phyloP scores from a whole-genome alignment of 2,329 filamentous ascomycete species.

The Chrysoporthe cubensis region DNA sequence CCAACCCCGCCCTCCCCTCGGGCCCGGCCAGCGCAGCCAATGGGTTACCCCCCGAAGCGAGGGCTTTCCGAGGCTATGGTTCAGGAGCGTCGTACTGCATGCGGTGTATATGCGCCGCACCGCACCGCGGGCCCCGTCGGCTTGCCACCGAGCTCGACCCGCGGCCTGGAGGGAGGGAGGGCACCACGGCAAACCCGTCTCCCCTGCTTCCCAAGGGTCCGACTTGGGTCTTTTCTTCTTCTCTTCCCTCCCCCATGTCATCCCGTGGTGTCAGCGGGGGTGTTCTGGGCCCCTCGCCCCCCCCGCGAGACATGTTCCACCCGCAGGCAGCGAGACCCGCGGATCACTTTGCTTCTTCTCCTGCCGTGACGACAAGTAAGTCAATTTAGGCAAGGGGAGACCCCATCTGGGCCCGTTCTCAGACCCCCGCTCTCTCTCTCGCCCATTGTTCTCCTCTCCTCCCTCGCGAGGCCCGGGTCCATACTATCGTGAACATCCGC shows the following conservation, averaged over 20 bases:
- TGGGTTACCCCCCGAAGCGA: conserved; percentile 22
- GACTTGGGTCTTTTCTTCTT: background rate
- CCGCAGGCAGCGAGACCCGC: background rate
- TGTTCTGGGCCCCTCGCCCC: background rate
- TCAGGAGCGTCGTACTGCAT: conserved; percentile 20
- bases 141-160: too few species aligned
- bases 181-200: background rate
- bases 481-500: background rate
- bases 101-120: background rate
- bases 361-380: background rate
- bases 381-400: background rate
- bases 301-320: conserved; percentile 1
- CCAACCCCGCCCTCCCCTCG: background rate
- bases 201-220: background rate
- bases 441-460: too few species aligned
- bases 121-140: background rate
- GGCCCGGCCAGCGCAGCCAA: conserved; percentile 18
- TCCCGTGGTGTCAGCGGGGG: background rate
- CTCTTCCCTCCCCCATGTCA: background rate
- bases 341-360: conserved; percentile 3
- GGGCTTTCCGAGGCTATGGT: conserved; percentile 25
- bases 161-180: background rate
- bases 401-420: too few species aligned
- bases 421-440: too few species aligned
- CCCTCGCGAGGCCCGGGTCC: background rate